phyloP scores from a whole-genome alignment of 306 rosid genomes.

The Pueraria montana region DNA sequence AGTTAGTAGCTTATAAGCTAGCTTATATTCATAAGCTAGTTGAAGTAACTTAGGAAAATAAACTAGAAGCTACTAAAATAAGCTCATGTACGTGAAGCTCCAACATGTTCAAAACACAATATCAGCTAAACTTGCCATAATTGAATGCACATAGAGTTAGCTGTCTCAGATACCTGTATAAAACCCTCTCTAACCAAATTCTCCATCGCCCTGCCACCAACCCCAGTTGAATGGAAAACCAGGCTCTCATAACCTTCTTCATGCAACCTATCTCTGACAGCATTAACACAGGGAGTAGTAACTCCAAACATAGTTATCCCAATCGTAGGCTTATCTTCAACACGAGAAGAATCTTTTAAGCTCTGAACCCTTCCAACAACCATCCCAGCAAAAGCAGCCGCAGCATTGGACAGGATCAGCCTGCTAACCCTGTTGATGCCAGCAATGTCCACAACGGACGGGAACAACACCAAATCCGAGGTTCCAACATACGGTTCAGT shows the following conservation, averaged over 20 bases:
- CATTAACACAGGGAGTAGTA: slow-evolving; percentile 81
- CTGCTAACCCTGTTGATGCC: slow-evolving; percentile 88
- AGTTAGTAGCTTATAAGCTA: too few species aligned
- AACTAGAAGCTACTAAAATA: too few species aligned
- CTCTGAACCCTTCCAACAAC: slow-evolving; percentile 73
- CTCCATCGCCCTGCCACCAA: slow-evolving; percentile 98
- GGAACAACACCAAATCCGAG: slow-evolving; percentile 78
- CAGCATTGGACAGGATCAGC: slow-evolving; percentile 74
- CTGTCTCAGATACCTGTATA: slow-evolving; percentile 70
- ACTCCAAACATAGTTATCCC: slow-evolving; percentile 97
- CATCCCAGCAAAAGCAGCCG: slow-evolving; percentile 94
- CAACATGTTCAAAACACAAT: not conserved
- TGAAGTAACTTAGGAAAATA: too few species aligned
- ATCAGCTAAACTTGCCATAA: slow-evolving; percentile 6
- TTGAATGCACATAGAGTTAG: slow-evolving; percentile 21
- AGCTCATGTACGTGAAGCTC: too few species aligned
- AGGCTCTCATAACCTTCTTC: slow-evolving; percentile 82
- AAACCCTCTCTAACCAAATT: slow-evolving; percentile 84
- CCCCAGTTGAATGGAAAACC: slow-evolving; percentile 96
- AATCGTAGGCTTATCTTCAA: slow-evolving; percentile 64
- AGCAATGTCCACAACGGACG: slow-evolving; percentile 82
- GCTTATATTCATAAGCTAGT: too few species aligned
- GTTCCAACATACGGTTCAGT: slow-evolving; percentile 85
- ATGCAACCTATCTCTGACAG: slow-evolving; percentile 74
- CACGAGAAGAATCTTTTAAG: slow-evolving; percentile 46